Evolutionary conservation across 352 stramenopile genomes (phyloP).

Genomic region (Globisporangium cystogenes): DNA sequence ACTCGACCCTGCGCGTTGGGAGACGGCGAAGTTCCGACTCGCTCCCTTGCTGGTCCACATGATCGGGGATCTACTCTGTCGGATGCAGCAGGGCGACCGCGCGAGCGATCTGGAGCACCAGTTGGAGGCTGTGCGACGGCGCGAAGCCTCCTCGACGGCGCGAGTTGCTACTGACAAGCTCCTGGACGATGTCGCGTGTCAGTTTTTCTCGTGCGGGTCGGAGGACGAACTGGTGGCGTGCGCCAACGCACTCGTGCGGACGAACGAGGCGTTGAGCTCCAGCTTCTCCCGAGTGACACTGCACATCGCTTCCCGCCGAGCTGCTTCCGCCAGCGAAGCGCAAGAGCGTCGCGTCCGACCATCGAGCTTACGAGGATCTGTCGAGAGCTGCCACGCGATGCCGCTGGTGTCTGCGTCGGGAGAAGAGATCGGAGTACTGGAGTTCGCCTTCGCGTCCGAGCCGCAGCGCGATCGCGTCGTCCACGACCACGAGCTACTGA

Average conservation of each 20-base stretch:
- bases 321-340: conserved; percentile 1
- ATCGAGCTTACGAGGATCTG: not conserved
- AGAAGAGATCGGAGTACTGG: conserved; percentile 3
- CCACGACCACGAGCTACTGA: not conserved
- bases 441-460: conserved; percentile 14
- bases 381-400: conserved; percentile 2
- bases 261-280: conserved; percentile 5
- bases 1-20: not conserved
- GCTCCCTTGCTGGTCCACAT: conserved; percentile 6
- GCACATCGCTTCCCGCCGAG: not conserved
- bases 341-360: not conserved
- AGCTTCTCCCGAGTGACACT: conserved; percentile 1
- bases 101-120: not conserved
- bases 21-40: not conserved
- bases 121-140: not conserved
- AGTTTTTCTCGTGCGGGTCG: conserved; percentile 3
- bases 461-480: conserved; percentile 6
- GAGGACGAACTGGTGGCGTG: conserved; percentile 9
- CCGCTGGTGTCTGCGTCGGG: conserved; percentile 1
- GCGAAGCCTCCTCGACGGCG: not conserved
- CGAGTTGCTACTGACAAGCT: not conserved
- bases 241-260: conserved; percentile 3
- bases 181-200: not conserved
- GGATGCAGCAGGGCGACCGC: conserved; percentile 1
- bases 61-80: conserved; percentile 1